phyloP scores from a whole-genome alignment of 2,329 filamentous ascomycete genomes.

The Paramyrothecium roridum region DNA sequence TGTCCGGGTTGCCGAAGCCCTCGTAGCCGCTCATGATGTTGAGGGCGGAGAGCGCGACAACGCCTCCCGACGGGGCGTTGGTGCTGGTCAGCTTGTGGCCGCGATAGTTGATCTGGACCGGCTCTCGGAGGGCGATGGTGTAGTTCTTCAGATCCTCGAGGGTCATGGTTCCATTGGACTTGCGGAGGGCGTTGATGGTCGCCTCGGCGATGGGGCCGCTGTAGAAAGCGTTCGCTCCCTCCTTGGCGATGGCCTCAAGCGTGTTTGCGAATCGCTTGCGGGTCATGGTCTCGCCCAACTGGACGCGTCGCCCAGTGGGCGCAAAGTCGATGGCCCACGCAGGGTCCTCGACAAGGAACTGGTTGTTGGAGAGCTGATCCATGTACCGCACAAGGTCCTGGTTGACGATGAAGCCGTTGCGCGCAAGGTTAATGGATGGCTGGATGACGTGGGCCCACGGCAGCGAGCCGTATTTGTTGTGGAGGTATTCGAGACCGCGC shows the following conservation, averaged over 20 bases:
- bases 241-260: conserved; percentile 63
- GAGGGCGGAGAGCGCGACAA: conserved; percentile 67
- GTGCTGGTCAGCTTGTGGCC: conserved; percentile 66
- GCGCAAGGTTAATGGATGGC: conserved; percentile 70
- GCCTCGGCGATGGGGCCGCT: conserved; percentile 64
- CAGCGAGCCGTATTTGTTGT: conserved; percentile 62
- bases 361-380: conserved; percentile 38
- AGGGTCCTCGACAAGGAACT: conserved; percentile 69
- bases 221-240: conserved; percentile 69
- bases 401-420: conserved; percentile 68
- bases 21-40: conserved; percentile 74
- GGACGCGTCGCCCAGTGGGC: conserved; percentile 64
- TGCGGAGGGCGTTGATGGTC: conserved; percentile 64
- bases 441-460: conserved; percentile 65
- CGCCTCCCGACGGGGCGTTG: conserved; percentile 71
- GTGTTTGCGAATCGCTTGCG: conserved; percentile 72
- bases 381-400: conserved; percentile 72
- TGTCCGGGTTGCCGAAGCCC: conserved; percentile 53
- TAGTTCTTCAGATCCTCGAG: conserved; percentile 71
- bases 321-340: conserved; percentile 84
- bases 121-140: conserved; percentile 59
- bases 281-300: conserved; percentile 70
- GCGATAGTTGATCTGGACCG: conserved; percentile 61
- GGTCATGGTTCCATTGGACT: conserved; percentile 72
- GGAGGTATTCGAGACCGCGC: conserved; percentile 70